These are phyloP conservation scores for Fragaria iinumae DNA, from an alignment of 306 rosid genomes.

Conservation along the genomic window DNA sequence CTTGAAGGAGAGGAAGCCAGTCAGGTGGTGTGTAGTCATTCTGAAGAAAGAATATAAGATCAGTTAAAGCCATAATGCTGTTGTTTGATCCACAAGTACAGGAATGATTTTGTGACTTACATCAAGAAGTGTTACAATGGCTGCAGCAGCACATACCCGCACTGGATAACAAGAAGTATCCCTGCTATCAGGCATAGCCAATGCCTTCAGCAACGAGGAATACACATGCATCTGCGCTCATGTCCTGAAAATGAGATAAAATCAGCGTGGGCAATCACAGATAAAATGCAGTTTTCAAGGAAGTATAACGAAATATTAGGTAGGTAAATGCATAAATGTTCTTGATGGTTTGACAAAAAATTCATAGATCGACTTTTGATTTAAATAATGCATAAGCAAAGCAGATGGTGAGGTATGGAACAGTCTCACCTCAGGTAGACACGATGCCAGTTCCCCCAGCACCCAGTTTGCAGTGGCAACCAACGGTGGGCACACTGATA, in stretches of 20 bases:
- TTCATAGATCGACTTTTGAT: background rate
- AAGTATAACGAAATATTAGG: constrained; percentile 11
- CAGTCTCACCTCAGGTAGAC: constrained; percentile 71
- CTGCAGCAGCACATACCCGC: constrained; percentile 88
- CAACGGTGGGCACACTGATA: constrained; percentile 50
- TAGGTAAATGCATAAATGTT: background rate
- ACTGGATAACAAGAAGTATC: constrained; percentile 76
- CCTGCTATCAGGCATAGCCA: constrained; percentile 59
- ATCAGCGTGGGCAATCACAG: background rate
- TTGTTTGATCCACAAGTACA: constrained; percentile 14
- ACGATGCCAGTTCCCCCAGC: constrained; percentile 83
- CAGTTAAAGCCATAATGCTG: constrained; percentile 24
- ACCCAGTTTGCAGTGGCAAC: constrained; percentile 93
- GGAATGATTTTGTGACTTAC: constrained; percentile 44
- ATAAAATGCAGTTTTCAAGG: background rate
- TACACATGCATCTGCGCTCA: constrained; percentile 58
- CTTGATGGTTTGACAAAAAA: background rate
- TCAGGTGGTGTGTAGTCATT: constrained; percentile 83
- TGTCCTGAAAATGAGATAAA: constrained; percentile 55
- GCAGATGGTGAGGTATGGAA: constrained; percentile 32
- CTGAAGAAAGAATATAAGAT: constrained; percentile 49
- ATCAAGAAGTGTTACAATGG: constrained; percentile 71
- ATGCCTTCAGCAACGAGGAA: constrained; percentile 70
- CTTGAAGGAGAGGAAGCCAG: constrained; percentile 87
- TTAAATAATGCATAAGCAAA: background rate